Evolutionary conservation across 257 asterid species (phyloP).

Genomic region (Lycium ferocissimum): DNA sequence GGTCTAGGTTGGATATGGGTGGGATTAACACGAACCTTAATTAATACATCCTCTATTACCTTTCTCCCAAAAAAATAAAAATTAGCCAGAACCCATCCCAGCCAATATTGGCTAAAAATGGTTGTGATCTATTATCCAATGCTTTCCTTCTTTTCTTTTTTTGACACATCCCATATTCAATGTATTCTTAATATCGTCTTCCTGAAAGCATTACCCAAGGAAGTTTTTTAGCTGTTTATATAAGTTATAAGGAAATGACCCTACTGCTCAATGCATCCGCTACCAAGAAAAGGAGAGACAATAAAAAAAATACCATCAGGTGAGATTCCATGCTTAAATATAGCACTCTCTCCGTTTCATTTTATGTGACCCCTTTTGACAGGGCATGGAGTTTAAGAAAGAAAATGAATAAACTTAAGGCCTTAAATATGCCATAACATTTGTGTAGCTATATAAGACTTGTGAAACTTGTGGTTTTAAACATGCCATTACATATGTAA

Average conservation of each 20-base stretch:
- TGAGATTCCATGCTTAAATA: background rate
- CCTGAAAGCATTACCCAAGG: background rate
- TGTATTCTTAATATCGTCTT: background rate
- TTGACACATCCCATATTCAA: background rate
- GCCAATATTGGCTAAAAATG: conserved; percentile 5
- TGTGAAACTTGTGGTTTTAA: background rate
- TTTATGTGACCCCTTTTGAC: background rate
- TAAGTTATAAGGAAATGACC: background rate
- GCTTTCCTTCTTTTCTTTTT: background rate
- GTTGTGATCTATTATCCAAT: background rate
- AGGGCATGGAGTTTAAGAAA: too few species aligned
- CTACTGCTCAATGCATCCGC: background rate
- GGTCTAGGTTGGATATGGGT: conserved; percentile 7
- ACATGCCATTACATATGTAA: background rate
- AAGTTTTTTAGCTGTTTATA: background rate
- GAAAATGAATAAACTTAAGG: background rate
- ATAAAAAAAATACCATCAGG: background rate
- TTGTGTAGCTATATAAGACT: background rate
- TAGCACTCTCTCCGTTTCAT: background rate
- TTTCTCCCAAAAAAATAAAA: background rate
- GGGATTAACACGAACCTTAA: background rate
- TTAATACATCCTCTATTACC: conserved; percentile 15
- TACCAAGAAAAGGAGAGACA: background rate
- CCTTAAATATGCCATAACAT: background rate
- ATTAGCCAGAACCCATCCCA: background rate